Base-by-base conservation (phyloP, 2,329 filamentous ascomycete genomes). In the Neofusicoccum sp. region DNA sequence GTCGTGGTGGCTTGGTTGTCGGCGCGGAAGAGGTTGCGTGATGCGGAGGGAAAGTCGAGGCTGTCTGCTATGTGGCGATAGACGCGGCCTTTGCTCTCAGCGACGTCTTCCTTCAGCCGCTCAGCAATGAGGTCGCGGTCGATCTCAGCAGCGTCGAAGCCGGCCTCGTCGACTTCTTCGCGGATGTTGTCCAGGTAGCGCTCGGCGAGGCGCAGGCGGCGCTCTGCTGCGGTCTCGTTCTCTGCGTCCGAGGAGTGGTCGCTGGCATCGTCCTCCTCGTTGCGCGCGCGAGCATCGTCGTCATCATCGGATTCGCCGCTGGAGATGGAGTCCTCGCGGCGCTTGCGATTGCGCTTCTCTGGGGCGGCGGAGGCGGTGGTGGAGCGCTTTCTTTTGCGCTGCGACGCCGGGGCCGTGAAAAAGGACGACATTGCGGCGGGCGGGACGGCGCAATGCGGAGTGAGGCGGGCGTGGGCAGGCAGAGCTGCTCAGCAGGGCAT, bases 131-230 rank as follows among this genome's bases (percentile, higher is more conserved):
- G 79, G 71, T 99, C 95, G 62, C 89, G 84, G 77, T 98, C 95
- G 62, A 99, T 90, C 58, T 98, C 91, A 67, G 89, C 92, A 6
- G 95, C 95, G 76, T 99, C 92, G 71, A 98, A 99, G 40, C 92
- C 95, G 58, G 83, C 84, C 65, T 91, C 89, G 67, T 96, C 89
- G 28, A 80, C 76, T 67, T 96, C 89, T 69, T 89, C 84, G 69
- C 89, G 86, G 64, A 97, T 87, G 72, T 96, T 96, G 59, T 96
- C 89, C 59, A 99, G 84, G 74, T 99, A 98, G 69, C 90, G 87
- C 78, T 98, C 91, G 31, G 95, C 95, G 30, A 99, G 83, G 65
- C 91, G 86, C 69, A 96, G 78, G 68, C 95, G 84, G 74, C 91
- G 88, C 72, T 97, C 92, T 36, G 91, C 93, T 1, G 89, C 92